Base-by-base conservation (phyloP, 2,329 filamentous ascomycete genomes). In the Xylariaceae sp. region DNA sequence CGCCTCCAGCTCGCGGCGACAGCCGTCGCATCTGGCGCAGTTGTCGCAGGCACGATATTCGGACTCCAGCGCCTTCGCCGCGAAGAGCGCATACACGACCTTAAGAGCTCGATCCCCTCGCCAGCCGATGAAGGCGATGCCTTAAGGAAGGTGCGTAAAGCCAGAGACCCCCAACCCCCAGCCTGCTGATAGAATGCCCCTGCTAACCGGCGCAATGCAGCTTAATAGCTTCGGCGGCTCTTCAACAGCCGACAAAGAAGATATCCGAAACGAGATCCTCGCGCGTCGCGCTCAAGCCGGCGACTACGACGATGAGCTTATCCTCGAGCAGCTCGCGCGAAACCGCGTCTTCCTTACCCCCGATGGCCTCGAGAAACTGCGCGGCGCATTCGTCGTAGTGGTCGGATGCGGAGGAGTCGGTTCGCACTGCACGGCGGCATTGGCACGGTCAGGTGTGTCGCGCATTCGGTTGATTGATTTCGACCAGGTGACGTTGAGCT, bases 361-460 rank as follows among this genome's bases (percentile, higher is more conserved):
- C 30, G 84, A 85, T 7, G 94, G 94, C 0, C 80, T 99, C 11
- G 74, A 77, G 14, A 90, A 87, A 64, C 80, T 99, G 30, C 87
- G 92, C 11, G 76, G 80, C 42, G 82, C 92, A 1, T 95, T 95
- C 62, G 81, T 99, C 42, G 78, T 97, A 36, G 81, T 99, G 1
- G 90, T 99, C 11, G 94, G 94, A 4, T 92, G 90, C 58, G 94
- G 94, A 55, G 94, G 94, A 39, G 94, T 99, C 5, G 94, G 94
- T 41, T 96, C 90, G 6, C 95, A 99, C 73, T 91, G 89, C 54
- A 82, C 86, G 5, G 86, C 91, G 1, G 86, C 94, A 3, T 82
- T 99, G 30, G 87, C 90, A 5, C 85, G 94, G 30, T 96, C 91
- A 0, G 94, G 94, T 31, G 90, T 95, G 39, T 85, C 87, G n/a